These are phyloP conservation scores for Artomyces pyxidatus DNA, from an alignment of 768 basidiomycete species.

Conservation along the genomic window DNA sequence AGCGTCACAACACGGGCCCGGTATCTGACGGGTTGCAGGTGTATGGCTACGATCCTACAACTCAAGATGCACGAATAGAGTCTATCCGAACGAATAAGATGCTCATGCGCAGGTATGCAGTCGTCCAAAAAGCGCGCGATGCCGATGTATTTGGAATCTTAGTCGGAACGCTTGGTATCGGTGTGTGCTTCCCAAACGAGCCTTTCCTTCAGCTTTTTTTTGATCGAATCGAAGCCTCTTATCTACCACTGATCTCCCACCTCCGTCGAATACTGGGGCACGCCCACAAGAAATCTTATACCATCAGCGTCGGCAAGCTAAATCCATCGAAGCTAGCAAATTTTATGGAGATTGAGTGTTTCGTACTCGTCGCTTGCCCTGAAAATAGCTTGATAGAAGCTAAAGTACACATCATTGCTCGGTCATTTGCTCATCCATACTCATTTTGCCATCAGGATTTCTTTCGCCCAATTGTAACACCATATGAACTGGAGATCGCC, in stretches of 20 bases:
- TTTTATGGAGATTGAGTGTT: slow-evolving; percentile 94
- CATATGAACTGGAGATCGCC: slow-evolving; percentile 82
- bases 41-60: slow-evolving; percentile 64
- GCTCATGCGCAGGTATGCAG: slow-evolving; percentile 84
- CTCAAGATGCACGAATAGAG: slow-evolving; percentile 40
- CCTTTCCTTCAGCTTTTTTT: not conserved
- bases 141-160: slow-evolving; percentile 94
- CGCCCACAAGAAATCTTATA: slow-evolving; percentile 85
- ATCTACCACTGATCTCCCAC: slow-evolving; percentile 76
- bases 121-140: slow-evolving; percentile 81
- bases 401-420: slow-evolving; percentile 34
- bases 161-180: slow-evolving; percentile 87
- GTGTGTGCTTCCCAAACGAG: slow-evolving; percentile 32
- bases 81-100: slow-evolving; percentile 69
- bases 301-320: slow-evolving; percentile 89
- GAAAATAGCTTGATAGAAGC: slow-evolving; percentile 82
- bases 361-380: slow-evolving; percentile 88
- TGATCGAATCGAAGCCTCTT: slow-evolving; percentile 48
- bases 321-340: slow-evolving; percentile 94
- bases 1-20: not conserved
- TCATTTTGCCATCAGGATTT: slow-evolving; percentile 55
- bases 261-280: slow-evolving; percentile 62
- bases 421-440: not conserved
- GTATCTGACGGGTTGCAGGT: slow-evolving; percentile 36
- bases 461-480: slow-evolving; percentile 84